Evolutionary conservation across 1,139 yeast genomes (phyloP).

Genomic region (Scheffersomyces segobiensis): DNA sequence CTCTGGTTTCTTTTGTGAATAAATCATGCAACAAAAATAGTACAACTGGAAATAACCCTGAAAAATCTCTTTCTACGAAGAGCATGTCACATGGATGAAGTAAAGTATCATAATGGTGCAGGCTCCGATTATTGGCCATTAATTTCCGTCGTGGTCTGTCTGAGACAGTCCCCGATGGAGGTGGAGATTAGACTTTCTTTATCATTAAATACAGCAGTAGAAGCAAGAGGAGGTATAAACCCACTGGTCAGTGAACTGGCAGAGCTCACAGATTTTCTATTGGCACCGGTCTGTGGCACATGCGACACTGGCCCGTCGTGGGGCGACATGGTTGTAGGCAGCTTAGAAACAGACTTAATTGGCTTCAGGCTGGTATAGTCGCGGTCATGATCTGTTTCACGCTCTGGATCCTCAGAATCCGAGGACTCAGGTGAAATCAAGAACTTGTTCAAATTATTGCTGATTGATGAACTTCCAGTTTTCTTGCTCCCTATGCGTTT

Average conservation of each 20-base stretch:
- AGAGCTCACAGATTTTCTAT: conserved; percentile 14
- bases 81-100: neutral
- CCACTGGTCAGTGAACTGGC: conserved; percentile 6
- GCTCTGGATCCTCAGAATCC: conserved; percentile 9
- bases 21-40: neutral
- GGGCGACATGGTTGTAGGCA: neutral
- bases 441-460: conserved; percentile 7
- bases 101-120: neutral
- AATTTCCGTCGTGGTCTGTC: conserved; percentile 40
- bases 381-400: neutral
- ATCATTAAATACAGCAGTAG: conserved; percentile 5
- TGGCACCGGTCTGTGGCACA: conserved; percentile 4
- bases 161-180: conserved; percentile 42
- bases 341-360: neutral
- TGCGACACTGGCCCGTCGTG: neutral
- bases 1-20: neutral
- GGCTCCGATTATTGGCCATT: conserved; percentile 21
- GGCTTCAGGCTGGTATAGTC: conserved; percentile 9
- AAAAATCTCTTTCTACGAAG: neutral
- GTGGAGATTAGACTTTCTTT: conserved; percentile 39
- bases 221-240: neutral
- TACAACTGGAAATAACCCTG: neutral
- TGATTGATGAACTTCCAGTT: conserved; percentile 9
- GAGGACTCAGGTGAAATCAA: conserved; percentile 26
- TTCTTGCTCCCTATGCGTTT: conserved; percentile 1